Percentiles rank a stretch among this genome's conserved stretches.
Evolutionary conservation across 1,139 yeast genomes (phyloP).

Genomic region (Diutina siamensis): DNA sequence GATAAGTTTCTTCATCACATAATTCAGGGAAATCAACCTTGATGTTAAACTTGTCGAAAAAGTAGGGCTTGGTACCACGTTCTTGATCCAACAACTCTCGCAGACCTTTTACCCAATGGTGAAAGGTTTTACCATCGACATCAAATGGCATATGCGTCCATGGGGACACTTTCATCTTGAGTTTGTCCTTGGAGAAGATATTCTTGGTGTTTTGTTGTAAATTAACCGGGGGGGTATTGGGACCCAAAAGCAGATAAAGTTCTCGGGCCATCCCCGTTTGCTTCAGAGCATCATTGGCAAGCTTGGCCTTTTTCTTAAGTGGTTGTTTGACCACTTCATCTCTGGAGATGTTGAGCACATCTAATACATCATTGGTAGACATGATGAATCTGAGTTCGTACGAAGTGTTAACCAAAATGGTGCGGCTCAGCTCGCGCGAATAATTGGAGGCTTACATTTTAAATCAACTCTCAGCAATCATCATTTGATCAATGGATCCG

Average conservation of each 20-base stretch:
- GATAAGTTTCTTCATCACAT: constrained; percentile 52
- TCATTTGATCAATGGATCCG: too few relatives aligned
- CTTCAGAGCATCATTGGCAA: constrained; percentile 8
- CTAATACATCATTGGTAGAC: constrained; percentile 60
- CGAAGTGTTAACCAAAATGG: too few relatives aligned
- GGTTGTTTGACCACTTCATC: constrained; percentile 24
- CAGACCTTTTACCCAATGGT: constrained; percentile 85
- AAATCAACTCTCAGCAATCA: too few relatives aligned
- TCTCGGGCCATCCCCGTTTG: constrained; percentile 78
- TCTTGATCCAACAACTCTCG: constrained; percentile 34
- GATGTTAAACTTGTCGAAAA: constrained; percentile 68
- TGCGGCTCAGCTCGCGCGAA: too few relatives aligned
- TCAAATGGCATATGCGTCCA: constrained; percentile 65
- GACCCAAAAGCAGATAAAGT: constrained; percentile 76
- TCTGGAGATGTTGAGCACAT: constrained; percentile 58
- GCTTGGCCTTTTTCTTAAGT: constrained; percentile 29
- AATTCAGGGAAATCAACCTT: constrained; percentile 61
- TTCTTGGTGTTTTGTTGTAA: constrained; percentile 48
- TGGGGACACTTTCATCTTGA: constrained; percentile 41
- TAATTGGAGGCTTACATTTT: too few relatives aligned
- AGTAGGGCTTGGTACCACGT: constrained; percentile 39
- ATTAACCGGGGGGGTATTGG: constrained; percentile 79
- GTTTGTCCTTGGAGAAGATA: constrained; percentile 10
- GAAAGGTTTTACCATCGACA: constrained; percentile 41
- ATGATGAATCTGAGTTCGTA: constrained; percentile 12